Base-by-base conservation (phyloP, 2,329 filamentous ascomycete genomes). In the Colletotrichum sp. region DNA sequence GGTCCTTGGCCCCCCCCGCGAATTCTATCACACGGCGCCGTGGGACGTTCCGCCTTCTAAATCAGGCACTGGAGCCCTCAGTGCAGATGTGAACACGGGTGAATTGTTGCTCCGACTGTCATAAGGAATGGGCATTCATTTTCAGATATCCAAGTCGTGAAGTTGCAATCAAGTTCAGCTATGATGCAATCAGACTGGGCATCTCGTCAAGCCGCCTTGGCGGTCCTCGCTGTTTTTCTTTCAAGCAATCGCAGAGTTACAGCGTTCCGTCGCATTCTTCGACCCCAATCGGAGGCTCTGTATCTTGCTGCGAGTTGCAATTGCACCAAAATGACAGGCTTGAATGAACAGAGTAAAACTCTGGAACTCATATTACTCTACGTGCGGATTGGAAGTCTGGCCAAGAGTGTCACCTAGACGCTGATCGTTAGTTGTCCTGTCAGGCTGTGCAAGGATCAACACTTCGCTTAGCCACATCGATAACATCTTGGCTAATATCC, bases 331-430 rank as follows among this genome's bases (percentile, higher is more conserved):
- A 10, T 9, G 16, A 3, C 8, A 18, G 16, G 16, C 36, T 44
- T 18, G 36, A 10, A 18, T 44, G 36, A 0, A 44, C 4, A 5
- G 16, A 44, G 8, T 18, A 44, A 10, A 18, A 44, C 0, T 1
- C 2, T 49, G 39, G 39, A 49, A 49, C 39, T n/a, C 39, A 49
- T 5, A 18, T 3, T n/a, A 49, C 39, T 49, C 18, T 49, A 49
- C 18, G 18, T 49, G 39, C 18, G 18, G 39, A 0, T 49, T 49
- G 18, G 39, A 49, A 49, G 1, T n/a, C 18, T n/a, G 18, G 18
- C 9, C 39, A 12, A 49, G 39, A 49, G 39, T 49, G 39, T 49
- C 39, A 49, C 39, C 39, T 49, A 49, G 39, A 49, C 39, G 39
- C 39, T 49, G 18, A 49, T 49, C 39, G 39, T 49, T 49, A 21